These are phyloP conservation scores for Puccinia triticina DNA, from an alignment of 1,284 basidiomycete genomes.

Conservation along the genomic window DNA sequence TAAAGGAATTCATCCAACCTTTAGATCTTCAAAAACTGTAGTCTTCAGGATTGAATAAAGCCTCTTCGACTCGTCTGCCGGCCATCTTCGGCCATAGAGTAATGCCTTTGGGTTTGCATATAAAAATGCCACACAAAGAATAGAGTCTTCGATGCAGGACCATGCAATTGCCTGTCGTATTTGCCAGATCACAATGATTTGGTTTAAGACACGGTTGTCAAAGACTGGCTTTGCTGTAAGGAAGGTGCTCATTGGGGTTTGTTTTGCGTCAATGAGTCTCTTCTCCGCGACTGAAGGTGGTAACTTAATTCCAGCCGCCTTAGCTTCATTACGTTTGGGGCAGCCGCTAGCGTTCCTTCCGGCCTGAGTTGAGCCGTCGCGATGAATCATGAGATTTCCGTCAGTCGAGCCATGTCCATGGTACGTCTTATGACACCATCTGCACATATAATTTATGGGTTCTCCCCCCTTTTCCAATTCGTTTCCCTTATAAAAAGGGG, in stretches of 20 bases:
- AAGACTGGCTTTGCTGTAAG: neutral
- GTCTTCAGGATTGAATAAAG: neutral
- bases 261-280: too few relatives aligned
- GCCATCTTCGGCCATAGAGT: slow-evolving; percentile 2
- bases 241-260: neutral
- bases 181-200: slow-evolving; percentile 8
- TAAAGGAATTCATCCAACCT: neutral
- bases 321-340: too few relatives aligned
- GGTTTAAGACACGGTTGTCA: slow-evolving; percentile 9
- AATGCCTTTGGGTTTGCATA: neutral
- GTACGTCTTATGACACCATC: neutral
- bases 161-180: too few relatives aligned
- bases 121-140: neutral
- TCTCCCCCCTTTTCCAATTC: too few relatives aligned
- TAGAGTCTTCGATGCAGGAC: neutral
- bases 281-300: too few relatives aligned
- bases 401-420: neutral
- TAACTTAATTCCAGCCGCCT: too few relatives aligned
- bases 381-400: neutral
- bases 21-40: neutral
- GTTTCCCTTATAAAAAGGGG: too few relatives aligned
- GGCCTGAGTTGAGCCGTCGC: slow-evolving; percentile 7
- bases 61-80: neutral
- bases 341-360: slow-evolving; percentile 2
- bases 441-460: too few relatives aligned